phyloP scores from a whole-genome alignment of 164 flowering plant species.

The Cinnamomum chago region DNA sequence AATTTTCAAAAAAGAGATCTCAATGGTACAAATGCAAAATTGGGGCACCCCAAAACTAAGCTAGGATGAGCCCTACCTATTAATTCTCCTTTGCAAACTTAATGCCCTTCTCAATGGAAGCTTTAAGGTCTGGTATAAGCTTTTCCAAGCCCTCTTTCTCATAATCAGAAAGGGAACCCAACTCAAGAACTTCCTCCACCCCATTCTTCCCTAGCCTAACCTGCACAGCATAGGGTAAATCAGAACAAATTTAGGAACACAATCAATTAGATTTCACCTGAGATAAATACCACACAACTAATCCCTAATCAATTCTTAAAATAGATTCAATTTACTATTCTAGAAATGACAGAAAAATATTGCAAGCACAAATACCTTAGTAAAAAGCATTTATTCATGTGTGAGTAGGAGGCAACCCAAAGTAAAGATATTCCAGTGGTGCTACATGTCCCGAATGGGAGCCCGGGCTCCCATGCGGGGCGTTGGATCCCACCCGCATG shows the following conservation, averaged over 20 bases:
- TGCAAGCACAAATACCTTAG: too few relatives aligned
- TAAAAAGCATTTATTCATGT: too few relatives aligned
- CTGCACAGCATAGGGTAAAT: conserved; percentile 31
- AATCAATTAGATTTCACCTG: neutral
- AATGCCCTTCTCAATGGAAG: conserved; percentile 94
- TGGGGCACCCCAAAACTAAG: neutral
- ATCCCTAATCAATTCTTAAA: too few relatives aligned
- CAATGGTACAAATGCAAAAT: conserved; percentile 5
- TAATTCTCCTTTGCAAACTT: conserved; percentile 55
- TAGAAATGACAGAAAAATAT: too few relatives aligned
- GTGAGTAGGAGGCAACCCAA: too few relatives aligned
- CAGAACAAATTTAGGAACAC: neutral
- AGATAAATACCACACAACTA: too few relatives aligned
- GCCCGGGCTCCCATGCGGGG: too few relatives aligned
- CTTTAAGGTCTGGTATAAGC: conserved; percentile 65
- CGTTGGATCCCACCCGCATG: too few relatives aligned
- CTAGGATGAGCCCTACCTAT: neutral
- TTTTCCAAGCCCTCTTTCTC: conserved; percentile 76
- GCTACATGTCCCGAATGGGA: too few relatives aligned
- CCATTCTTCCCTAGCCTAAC: conserved; percentile 96
- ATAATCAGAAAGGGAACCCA: conserved; percentile 80
- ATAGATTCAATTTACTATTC: too few relatives aligned
- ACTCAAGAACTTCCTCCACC: conserved; percentile 76
- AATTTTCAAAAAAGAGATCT: too few relatives aligned
- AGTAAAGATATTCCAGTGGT: too few relatives aligned